Base-by-base conservation (phyloP, 2,329 filamentous ascomycete species). In the Sporothrix brasiliensis region DNA sequence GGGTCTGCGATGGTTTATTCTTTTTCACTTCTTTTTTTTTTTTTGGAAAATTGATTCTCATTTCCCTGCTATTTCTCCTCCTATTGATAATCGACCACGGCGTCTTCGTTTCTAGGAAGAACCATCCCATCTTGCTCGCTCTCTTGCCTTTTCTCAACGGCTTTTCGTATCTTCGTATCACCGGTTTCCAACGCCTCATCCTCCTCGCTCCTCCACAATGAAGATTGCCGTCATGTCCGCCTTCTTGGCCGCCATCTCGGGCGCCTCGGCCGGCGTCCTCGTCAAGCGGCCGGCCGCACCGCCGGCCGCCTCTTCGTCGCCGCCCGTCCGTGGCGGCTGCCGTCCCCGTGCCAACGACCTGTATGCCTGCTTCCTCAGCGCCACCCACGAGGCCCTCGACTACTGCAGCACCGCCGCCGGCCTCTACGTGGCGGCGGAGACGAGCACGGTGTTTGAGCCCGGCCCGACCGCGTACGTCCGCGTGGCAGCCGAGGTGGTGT, bases 361-460 rank as follows among this genome's bases (percentile, higher is more conserved):
- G 13, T 68, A 56, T 6, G 34, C 10, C n/a, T 68, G 66, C 21
- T 58, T 68, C 10, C 16, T 56, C 13, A 49, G 34, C 21, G 21
- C 49, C 39, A 68, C 66, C 34, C 10, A 30, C 66, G 39, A 44
- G 4, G 66, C 66, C 13, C 50, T 68, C 2, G 39, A 9, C 21
- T 68, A 68, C 66, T 68, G 66, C 39, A 58, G 66, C 52, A 56
- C 66, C 66, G 66, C 13, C 10, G 66, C 50, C 39, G 10, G 52
- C 13, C n/a, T 68, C 6, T 68, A 44, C 41, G 30, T 47, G n/a
- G 27, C 66, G 52, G 21, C 39, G 19, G 9, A 6, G 3, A 68
- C 66, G 5, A 34, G 39, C 9, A 24, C 14, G 0, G 52, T 49
- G 30, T 2, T 47, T 16, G 66, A 56, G 41, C 21, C 52, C 14